Evolutionary conservation across 305 asterid species (phyloP), one percentile per base, ranked within the genome.

Genomic region (Stenogyne calaminthoides): DNA sequence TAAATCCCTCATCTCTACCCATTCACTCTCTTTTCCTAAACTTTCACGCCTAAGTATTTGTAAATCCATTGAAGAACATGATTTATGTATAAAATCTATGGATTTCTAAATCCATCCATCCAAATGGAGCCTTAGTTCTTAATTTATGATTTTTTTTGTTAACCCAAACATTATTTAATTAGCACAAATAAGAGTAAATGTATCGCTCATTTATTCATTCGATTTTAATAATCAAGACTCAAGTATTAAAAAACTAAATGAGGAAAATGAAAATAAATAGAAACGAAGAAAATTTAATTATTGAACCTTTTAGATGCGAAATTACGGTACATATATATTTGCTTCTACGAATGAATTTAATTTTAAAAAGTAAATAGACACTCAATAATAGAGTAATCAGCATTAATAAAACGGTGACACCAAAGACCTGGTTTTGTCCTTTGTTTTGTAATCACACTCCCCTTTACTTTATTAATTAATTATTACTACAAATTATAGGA

Each of bases 401-500:
- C 14, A n/a, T n/a, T n/a, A 55, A 64, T 56, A 65, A 36, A 73
- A 55, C 25, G 46, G 76, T 72, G 72, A 68, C 74, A 67, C 80
- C 69, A 67, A 74, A 46, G 8, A 65, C 54, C 54, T 15, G 61
- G 42, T 70, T 0, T 5, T 9, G 0, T 22, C n/a, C 44, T 75
- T 19, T 73, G 64, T 40, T 27, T 65, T 39, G 69, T 75, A 64
- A 70, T 67, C 42, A 25, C n/a, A n/a, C 14, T 51, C 58, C 6
- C 57, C 27, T 67, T 65, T 20, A 34, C 7, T 34, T 58, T 4
- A 64, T 32, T 49, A 40, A 69, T 62, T 52, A 32, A 4, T 4
- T 5, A 40, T 0, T 29, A 40, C 65, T 8, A 5, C 42, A 51
- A 19, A 70, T 9, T 8, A 0, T 61, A 11, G 18, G 37, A 36